Percentiles rank a stretch among this genome's conserved stretches.
Conservation (phyloP, 106 monocot species). For the Dendrobium catenatum region DNA sequence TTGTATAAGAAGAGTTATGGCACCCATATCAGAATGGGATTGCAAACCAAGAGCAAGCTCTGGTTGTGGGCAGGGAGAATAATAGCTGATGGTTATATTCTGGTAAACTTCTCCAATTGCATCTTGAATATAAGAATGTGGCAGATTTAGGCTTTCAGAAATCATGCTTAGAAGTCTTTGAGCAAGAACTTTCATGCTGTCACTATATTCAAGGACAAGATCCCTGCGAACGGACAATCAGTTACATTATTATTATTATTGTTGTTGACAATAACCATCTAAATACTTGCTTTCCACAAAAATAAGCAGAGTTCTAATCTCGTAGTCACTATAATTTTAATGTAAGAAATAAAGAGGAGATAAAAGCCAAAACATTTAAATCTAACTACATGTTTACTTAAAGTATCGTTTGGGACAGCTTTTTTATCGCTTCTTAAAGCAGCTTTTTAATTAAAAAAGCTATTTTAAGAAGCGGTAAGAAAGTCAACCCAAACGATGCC, state of each 20-base stretch:
- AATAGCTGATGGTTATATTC: constrained; percentile 90
- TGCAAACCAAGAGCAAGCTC: constrained; percentile 96
- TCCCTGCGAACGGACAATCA: constrained; percentile 31
- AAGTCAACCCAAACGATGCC: no score
- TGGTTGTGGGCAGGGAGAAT: constrained; percentile 87
- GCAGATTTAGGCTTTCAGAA: constrained; percentile 55
- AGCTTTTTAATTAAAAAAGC: no score
- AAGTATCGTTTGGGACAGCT: no score
- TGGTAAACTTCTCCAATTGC: constrained; percentile 82
- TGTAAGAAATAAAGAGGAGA: not conserved
- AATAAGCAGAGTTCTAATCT: not conserved
- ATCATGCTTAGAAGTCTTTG: constrained; percentile 53
- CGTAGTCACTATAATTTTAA: not conserved
- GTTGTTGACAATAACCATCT: not conserved
- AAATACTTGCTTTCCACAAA: not conserved
- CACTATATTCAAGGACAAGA: constrained; percentile 62
- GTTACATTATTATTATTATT: not conserved
- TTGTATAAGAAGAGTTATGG: constrained; percentile 85
- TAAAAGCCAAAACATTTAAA: not conserved
- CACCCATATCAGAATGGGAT: constrained; percentile 95
- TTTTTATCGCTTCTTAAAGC: no score
- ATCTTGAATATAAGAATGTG: constrained; percentile 54
- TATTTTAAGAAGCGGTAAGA: no score
- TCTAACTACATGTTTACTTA: not conserved
- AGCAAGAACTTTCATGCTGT: constrained; percentile 71